Base-by-base conservation (phyloP, 306 rosid species). In the Dalbergia oliveri region DNA sequence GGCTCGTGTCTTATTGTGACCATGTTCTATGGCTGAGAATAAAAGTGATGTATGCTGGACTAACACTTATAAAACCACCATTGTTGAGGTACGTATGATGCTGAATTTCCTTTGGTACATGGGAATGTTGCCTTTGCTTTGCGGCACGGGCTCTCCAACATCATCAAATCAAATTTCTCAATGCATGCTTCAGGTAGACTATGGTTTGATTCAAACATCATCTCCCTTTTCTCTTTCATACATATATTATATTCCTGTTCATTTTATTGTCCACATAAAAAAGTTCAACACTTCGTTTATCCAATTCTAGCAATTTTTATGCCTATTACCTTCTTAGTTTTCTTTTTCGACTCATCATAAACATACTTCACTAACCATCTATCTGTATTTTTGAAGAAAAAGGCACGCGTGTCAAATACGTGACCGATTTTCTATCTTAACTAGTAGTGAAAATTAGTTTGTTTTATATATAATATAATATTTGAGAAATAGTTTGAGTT, bases 1-100 rank as follows among this genome's bases (percentile, higher is more conserved):
- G 19, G 65, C 14, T 63, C 44, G 79, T 77, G 81, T 72, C 3
- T 37, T 49, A 63, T 34, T 10, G 72, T 74, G 85, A 76, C 63
- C 97, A 91, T 88, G 90, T 91, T 88, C 89, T 54, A 64, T 75
- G 97, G 97, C 79, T 83, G 85, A 85, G 82, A 89, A 76, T 81
- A 44, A 86, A 89, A 81, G 88, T 41, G 76, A 31, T 57, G 65
- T 50, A 69, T 76, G 83, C 73, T 79, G 81, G 81, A 71, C 57
- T 74, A 70, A 11, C 75, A 18, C 83, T 61, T 81, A 79, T 76
- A 88, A 78, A 85, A 84, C 63, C 87, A 86, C 75, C 49, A 71
- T 75, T 66, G 65, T 53, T 26, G 31, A 26, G 31, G 8, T 4
- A 0, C 7, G 41, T 37, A 70, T 75, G 73, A 80, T 62, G 72